Base-by-base conservation (phyloP, 306 rosid genomes). In the Trifolium pratense region DNA sequence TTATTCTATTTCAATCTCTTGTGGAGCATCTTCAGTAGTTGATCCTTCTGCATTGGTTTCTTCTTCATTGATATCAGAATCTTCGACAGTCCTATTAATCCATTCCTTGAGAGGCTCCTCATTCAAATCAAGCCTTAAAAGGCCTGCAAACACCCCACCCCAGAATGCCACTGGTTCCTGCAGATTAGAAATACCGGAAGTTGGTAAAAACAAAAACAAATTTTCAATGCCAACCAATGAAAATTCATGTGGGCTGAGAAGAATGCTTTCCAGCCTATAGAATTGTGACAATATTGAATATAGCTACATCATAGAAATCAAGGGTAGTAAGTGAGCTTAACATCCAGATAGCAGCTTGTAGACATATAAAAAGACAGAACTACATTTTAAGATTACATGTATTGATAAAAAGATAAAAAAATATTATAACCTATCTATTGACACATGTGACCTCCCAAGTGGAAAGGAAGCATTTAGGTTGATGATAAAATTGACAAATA, bases 91-190 rank as follows among this genome's bases (percentile, higher is more conserved):
- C 82, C 89, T 86, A 6, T 88, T 81, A 51, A 93, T 87, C 98
- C 98, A 93, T 83, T 93, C 96, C 81, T 84, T 88, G 12, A 91
- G 91, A 18, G 98, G 98, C 26, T 91, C 98, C 78, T 91, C 98
- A 14, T 88, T 90, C 87, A 93, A 83, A 81, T 91, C 97, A 29
- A 91, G 92, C 73, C 98, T 82, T 58, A 91, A 71, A 56, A 94
- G 75, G 15, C 98, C 97, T 0, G 98, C 97, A 79, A 94, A 89
- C 45, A 94, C 25, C 70, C 98, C 98, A 37, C 97, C 97, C 75
- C 87, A 70, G 84, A 94, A 91, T 10, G 98, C 96, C 60, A 94
- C 91, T 18, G 98, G 97, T 81, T 93, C 98, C 98, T 91, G 77
- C 70, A 68, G 34, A 81, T 42, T 26, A 69, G 40, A 48, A 71